A percentile compares a stretch with the other conserved stretches of the same genome.
Evolutionary conservation across 2,329 filamentous ascomycete species (phyloP).

Genomic region (Pseudogymnoascus sp.): DNA sequence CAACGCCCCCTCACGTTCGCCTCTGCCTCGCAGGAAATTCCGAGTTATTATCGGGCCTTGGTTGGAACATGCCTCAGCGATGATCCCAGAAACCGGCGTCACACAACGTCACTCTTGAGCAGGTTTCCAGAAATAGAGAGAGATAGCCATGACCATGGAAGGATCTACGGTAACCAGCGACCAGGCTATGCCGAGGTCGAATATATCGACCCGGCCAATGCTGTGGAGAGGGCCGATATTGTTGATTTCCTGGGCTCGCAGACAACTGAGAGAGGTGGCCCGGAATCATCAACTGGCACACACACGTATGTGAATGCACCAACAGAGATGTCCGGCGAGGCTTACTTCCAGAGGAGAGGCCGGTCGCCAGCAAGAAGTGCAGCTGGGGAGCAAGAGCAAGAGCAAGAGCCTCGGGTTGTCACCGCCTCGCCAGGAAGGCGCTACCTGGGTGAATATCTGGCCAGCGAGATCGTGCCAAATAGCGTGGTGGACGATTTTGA

Average conservation of each 20-base stretch:
- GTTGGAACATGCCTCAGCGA: slow-evolving; percentile 71
- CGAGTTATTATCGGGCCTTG: slow-evolving; percentile 69
- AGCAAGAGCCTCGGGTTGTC: not conserved
- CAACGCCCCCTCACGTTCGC: slow-evolving; percentile 57
- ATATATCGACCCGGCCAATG: slow-evolving; percentile 11
- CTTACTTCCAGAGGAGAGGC: slow-evolving; percentile 24
- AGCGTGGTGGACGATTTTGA: not conserved
- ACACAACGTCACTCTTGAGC: slow-evolving; percentile 63
- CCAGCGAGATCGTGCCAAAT: not conserved
- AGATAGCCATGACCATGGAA: not conserved
- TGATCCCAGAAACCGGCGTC: slow-evolving; percentile 62
- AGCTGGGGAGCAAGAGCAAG: not conserved
- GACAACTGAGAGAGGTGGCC: slow-evolving; percentile 8
- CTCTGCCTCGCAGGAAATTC: slow-evolving; percentile 52
- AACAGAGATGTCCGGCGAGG: slow-evolving; percentile 22
- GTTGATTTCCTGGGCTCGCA: slow-evolving; percentile 10
- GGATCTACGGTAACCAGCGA: not conserved
- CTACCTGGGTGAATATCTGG: not conserved
- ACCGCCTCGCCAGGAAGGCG: not conserved
- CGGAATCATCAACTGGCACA: slow-evolving; percentile 14
- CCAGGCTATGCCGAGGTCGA: not conserved
- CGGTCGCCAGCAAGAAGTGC: slow-evolving; percentile 23
- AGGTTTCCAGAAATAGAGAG: slow-evolving; percentile 50
- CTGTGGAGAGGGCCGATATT: slow-evolving; percentile 11
- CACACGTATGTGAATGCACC: slow-evolving; percentile 21